Evolutionary conservation across 179 eudicot genomes (phyloP), one percentile per base, ranked within the genome.

Genomic region (Vitellaria paradoxa): DNA sequence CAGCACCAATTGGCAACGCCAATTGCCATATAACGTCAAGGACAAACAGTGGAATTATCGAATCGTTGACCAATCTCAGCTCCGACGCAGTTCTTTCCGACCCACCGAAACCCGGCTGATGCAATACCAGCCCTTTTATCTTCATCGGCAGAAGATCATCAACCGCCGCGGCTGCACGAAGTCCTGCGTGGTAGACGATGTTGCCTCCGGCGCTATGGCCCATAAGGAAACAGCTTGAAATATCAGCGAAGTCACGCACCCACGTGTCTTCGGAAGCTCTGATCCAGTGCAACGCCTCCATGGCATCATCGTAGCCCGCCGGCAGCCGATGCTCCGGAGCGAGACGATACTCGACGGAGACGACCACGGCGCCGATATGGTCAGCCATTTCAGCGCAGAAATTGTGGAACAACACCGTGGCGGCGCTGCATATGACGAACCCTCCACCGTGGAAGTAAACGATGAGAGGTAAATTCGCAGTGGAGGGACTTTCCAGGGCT

Each of bases 311-410:
- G 76, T 84, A 88, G 0, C 90, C 88, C 0, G 90, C 88, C 1
- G 94, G 91, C 0, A 90, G 89, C 21, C 91, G 87, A 65, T 88
- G 85, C 67, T 88, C 91, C 0, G 91, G 94, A 0, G 94, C 89
- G 0, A 83, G 86, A 10, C 88, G 84, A 62, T 87, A 88, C 24
- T 83, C 84, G 0, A 87, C 86, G 1, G 90, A 86, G 23, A 80
- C 84, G 0, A 88, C 83, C 45, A 85, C 77, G 0, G 66, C 77
- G 1, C 56, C 47, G 13, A 84, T 53, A 6, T 69, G 61, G 1
- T 40, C n/a, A 0, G 89, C 86, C 0, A 87, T 75, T 3, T 37
- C 55, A 5, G 64, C 15, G 77, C 84, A 84, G 62, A 87, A 80
- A 0, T 81, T 70, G 8, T 87, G 86, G 78, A n/a, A 73, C 9